Evolutionary conservation across 2,329 filamentous ascomycete genomes (phyloP).

Genomic region (Parastagonospora nodorum): DNA sequence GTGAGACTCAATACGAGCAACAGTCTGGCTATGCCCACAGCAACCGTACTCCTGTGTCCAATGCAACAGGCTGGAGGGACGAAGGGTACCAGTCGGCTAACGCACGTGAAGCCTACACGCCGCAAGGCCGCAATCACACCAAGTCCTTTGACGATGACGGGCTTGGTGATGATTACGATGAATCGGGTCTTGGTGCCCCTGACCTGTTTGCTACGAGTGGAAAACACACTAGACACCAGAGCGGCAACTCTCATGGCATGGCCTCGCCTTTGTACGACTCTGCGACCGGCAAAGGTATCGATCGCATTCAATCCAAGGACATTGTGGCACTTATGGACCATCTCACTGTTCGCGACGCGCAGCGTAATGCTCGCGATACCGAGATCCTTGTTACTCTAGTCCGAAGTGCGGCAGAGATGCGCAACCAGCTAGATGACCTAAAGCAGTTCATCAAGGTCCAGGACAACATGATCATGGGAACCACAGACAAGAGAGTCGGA

Average conservation of each 20-base stretch:
- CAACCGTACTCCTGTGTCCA: slow-evolving; percentile 46
- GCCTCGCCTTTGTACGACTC: slow-evolving; percentile 88
- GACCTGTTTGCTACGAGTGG: slow-evolving; percentile 53
- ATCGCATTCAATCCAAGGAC: slow-evolving; percentile 93
- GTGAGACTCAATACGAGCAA: slow-evolving; percentile 41
- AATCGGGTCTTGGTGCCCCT: slow-evolving; percentile 44
- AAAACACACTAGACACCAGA: slow-evolving; percentile 69
- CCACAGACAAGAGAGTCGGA: slow-evolving; percentile 86
- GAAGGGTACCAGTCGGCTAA: slow-evolving; percentile 90
- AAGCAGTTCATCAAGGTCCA: slow-evolving; percentile 90
- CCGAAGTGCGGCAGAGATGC: slow-evolving; percentile 93
- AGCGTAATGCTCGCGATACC: slow-evolving; percentile 93
- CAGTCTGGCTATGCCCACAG: slow-evolving; percentile 35
- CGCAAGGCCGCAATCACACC: slow-evolving; percentile 52
- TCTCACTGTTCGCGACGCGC: slow-evolving; percentile 93
- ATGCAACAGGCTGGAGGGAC: slow-evolving; percentile 66
- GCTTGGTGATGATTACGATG: slow-evolving; percentile 57
- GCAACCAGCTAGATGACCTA: slow-evolving; percentile 93
- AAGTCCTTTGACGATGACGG: slow-evolving; percentile 62
- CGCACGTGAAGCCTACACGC: slow-evolving; percentile 58
- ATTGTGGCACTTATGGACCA: slow-evolving; percentile 98
- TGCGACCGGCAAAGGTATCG: slow-evolving; percentile 83
- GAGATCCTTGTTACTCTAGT: slow-evolving; percentile 95
- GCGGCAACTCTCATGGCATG: slow-evolving; percentile 91
- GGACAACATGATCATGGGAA: slow-evolving; percentile 84